Base-by-base conservation (phyloP, 495 filamentous ascomycete genomes). In the Penicillium bialowiezense region DNA sequence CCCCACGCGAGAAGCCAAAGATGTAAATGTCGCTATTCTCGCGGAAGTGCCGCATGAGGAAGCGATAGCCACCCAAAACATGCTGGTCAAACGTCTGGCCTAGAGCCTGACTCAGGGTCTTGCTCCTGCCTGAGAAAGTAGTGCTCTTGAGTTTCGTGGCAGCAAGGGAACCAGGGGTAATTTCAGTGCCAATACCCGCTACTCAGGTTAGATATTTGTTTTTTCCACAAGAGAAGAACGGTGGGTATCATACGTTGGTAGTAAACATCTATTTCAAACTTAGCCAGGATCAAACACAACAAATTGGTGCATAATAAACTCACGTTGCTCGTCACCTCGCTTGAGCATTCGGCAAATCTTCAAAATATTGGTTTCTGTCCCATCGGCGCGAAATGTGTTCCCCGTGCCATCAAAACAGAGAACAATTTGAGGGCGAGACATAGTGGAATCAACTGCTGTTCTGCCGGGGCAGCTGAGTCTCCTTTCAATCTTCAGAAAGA, bases 11-110 rank as follows among this genome's bases (percentile, higher is more conserved):
- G 73, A 92, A 95, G 13, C 89, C 89, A 44, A 92, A 91, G 52
- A 92, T 78, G 48, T 73, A 82, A 28, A 91, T 88, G 50, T 88
- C 78, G 48, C 90, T 84, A 1, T 86, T 87, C 0, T 78, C 73
- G 9, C 71, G 65, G 63, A 92, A 92, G 62, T 87, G 88, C n/a
- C 86, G 80, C 89, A 95, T 95, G 14, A 92, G 69, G 59, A 91
- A 92, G 46, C 83, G 83, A 62, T 95, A 95, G 3, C 86, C 88
- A 3, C 80, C 88, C 37, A 91, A 75, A n/a, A 89, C 85, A 67
- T 93, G 89, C 3, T 84, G 75, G 46, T 81, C 82, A 50, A 92
- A 91, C 0, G 84, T 86, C 0, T 81, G 79, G 6, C 88, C 89
- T 20, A 92, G 59, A 1, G 87, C 88, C 1, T 81, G 81, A 54